Base-by-base conservation (phyloP, 441 rosid genomes). In the Adansonia grandidieri region DNA sequence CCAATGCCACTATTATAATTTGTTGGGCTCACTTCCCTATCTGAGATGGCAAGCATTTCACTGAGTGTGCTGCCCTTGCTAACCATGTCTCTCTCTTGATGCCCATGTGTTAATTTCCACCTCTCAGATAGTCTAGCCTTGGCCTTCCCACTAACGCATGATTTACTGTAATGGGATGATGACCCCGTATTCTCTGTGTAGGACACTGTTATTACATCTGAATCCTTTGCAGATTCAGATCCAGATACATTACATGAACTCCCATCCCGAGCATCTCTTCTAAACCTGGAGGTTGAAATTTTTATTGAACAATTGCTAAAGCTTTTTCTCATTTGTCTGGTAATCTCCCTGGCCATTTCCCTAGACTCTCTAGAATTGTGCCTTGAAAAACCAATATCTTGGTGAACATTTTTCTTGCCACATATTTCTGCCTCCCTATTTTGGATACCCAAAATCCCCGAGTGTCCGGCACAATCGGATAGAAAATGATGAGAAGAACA, bases 1-100 rank as follows among this genome's bases (percentile, higher is more conserved):
- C 76, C 72, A 37, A 44, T 80, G 80, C 82, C 54, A 45, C 82
- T 85, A 82, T 82, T 82, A 22, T 80, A 82, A 80, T 86, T 81
- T 67, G 80, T 86, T 72, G 83, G 84, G 79, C 88, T 87, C 51
- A 78, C 87, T 76, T 87, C 93, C 76, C 79, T 79, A 50, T 89
- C 97, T 20, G 98, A 88, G 80, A 82, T 83, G 57, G 96, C 86
- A 84, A 97, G 98, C 99, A 97, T 95, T 80, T 97, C 99, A 66
- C 94, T 95, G 57, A 97, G 83, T 67, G 99, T 97, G 78, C 90
- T 85, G 71, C 97, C 85, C 80, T 90, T 84, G 77, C 88, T 84
- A 80, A 83, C 79, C 58, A 80, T 82, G 77, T 84, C 86, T 80
- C 86, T 77, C 76, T 91, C 95, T 66, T 87, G 87, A 61, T 87